Evolutionary conservation across 805 yeast species (phyloP).

Genomic region (Cyberlindnera bimundalis): DNA sequence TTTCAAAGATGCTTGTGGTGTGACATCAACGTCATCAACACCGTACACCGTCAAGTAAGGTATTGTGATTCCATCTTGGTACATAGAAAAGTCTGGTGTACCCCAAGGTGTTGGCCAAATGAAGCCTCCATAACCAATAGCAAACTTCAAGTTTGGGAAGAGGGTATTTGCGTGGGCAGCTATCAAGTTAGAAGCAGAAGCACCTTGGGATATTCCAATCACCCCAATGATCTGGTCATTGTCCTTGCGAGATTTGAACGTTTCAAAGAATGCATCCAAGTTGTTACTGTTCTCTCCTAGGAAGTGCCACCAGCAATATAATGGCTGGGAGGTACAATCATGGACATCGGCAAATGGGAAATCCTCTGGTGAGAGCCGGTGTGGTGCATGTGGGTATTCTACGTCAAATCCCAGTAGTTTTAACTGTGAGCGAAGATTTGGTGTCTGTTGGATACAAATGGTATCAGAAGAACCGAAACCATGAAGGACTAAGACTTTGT

Average conservation of each 20-base stretch:
- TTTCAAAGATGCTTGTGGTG: conserved; percentile 7
- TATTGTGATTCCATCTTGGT: conserved; percentile 7
- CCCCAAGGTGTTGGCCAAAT: conserved; percentile 4
- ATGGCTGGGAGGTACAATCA: conserved; percentile 3
- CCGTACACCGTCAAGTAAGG: conserved; percentile 18
- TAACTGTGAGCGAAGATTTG: not conserved
- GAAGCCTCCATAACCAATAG: conserved; percentile 10
- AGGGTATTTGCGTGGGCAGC: conserved; percentile 1
- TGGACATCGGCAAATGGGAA: conserved; percentile 8
- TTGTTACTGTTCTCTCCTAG: not conserved
- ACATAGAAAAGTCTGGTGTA: not conserved
- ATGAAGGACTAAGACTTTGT: conserved; percentile 5
- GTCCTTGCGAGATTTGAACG: not conserved
- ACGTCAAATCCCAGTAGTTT: conserved; percentile 3
- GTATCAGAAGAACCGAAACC: conserved; percentile 7
- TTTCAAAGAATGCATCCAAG: not conserved
- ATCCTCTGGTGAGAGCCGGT: conserved; percentile 1
- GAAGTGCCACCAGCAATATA: conserved; percentile 12
- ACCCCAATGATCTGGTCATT: conserved; percentile 10
- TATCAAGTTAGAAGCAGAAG: not conserved
- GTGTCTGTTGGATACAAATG: conserved; percentile 1
- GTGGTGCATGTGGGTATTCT: conserved; percentile 5
- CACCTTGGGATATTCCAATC: conserved; percentile 14
- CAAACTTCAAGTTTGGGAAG: conserved; percentile 11
- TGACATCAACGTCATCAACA: conserved; percentile 10